Evolutionary conservation across 768 basidiomycete genomes (phyloP).

Genomic region (Leucogyrophana mollusca): DNA sequence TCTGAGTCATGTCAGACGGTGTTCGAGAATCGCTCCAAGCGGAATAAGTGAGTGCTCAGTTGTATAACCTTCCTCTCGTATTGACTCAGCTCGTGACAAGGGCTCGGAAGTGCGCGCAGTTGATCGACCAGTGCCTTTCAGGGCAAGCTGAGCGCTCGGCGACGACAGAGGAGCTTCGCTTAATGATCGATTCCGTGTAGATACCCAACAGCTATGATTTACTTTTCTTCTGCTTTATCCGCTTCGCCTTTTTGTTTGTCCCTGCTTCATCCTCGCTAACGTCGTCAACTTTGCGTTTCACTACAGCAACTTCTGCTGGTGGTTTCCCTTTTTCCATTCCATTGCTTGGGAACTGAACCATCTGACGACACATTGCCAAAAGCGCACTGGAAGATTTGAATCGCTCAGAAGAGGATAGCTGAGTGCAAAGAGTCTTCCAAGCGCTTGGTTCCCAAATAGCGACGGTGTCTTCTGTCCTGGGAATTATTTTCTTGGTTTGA

Average conservation of each 20-base stretch:
- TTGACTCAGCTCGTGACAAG: conserved; percentile 22
- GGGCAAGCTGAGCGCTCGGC: conserved; percentile 12
- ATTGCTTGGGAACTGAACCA: conserved; percentile 24
- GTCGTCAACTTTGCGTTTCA: conserved; percentile 43
- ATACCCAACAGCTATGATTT: conserved; percentile 22
- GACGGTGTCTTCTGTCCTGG: conserved; percentile 27
- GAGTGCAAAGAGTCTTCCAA: conserved; percentile 52
- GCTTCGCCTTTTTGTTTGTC: conserved; percentile 40
- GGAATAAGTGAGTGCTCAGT: conserved; percentile 44
- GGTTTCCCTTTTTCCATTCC: conserved; percentile 28
- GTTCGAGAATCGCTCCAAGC: conserved; percentile 47
- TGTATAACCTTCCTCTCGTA: not conserved
- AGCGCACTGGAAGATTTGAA: conserved; percentile 65
- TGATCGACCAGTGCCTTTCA: conserved; percentile 24
- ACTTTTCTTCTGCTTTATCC: conserved; percentile 45
- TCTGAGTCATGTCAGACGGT: conserved; percentile 54
- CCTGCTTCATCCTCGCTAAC: conserved; percentile 19
- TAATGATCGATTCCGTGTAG: conserved; percentile 9
- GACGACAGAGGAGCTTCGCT: conserved; percentile 18
- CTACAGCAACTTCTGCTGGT: conserved; percentile 1
- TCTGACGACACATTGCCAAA: conserved; percentile 62
- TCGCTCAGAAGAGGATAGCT: conserved; percentile 50
- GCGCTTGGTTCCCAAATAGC: conserved; percentile 57
- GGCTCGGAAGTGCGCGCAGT: conserved; percentile 25
- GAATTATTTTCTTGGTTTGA: conserved; percentile 51